Conservation (phyloP, 1,284 basidiomycete genomes). For the Sporisorium reilianum region DNA sequence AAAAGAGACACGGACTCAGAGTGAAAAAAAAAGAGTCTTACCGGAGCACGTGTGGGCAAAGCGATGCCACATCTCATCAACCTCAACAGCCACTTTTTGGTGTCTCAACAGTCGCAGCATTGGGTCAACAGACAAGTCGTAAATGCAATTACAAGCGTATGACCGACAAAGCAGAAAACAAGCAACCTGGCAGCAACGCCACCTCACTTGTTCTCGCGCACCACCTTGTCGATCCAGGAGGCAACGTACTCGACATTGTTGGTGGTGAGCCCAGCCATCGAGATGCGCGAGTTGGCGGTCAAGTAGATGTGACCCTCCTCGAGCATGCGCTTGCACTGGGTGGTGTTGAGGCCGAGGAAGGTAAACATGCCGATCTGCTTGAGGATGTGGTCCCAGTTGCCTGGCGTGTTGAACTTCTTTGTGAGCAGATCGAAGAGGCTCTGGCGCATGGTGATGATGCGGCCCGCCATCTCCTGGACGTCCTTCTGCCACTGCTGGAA, state of each 20-base stretch:
- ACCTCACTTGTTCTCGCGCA: conserved; percentile 53
- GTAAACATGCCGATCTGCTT: conserved; percentile 69
- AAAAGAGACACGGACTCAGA: too few relatives aligned
- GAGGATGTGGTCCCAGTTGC: conserved; percentile 79
- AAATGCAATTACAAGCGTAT: conserved; percentile 21
- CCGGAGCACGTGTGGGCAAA: too few relatives aligned
- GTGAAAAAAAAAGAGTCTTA: too few relatives aligned
- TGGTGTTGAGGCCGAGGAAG: conserved; percentile 62
- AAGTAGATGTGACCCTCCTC: conserved; percentile 88
- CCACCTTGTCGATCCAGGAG: conserved; percentile 65
- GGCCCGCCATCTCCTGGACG: conserved; percentile 88
- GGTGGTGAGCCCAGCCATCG: conserved; percentile 89
- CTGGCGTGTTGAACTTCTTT: conserved; percentile 86
- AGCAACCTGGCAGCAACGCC: not conserved
- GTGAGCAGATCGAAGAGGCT: conserved; percentile 83
- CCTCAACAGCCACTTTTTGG: not conserved
- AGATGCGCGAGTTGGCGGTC: conserved; percentile 86
- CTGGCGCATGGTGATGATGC: conserved; percentile 90
- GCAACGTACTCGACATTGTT: conserved; percentile 73
- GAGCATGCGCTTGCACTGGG: conserved; percentile 79
- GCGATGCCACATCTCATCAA: not conserved
- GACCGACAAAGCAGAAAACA: not conserved
- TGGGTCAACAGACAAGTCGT: not conserved
- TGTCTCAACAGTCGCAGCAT: not conserved
- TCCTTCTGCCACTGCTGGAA: conserved; percentile 90